These are phyloP conservation scores for Cyberlindnera maclurae DNA, from an alignment of 805 yeast species.

Conservation along the genomic window DNA sequence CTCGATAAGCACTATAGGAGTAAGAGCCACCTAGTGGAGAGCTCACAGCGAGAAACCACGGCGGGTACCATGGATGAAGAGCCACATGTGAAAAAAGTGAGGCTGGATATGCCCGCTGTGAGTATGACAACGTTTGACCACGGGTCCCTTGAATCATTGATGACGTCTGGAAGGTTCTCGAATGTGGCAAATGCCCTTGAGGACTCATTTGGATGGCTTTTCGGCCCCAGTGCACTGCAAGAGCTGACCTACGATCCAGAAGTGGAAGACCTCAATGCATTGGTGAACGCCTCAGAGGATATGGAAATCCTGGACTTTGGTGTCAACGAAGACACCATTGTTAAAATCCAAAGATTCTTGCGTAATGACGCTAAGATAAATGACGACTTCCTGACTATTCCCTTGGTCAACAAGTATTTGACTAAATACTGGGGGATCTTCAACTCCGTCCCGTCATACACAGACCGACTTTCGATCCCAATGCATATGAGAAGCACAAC, in stretches of 20 bases:
- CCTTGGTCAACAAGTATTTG: slow-evolving; percentile 17
- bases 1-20: slow-evolving; percentile 23
- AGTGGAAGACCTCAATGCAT: not conserved
- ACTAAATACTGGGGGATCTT: slow-evolving; percentile 31
- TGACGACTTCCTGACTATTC: not conserved
- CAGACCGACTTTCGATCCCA: slow-evolving; percentile 25
- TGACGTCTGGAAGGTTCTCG: slow-evolving; percentile 8
- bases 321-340: slow-evolving; percentile 1
- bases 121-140: not conserved
- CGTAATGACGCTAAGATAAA: not conserved
- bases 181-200: slow-evolving; percentile 16
- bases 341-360: slow-evolving; percentile 1
- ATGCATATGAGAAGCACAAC: slow-evolving; percentile 2
- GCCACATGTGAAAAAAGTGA: too few species aligned
- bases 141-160: not conserved
- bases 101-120: not conserved
- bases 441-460: slow-evolving; percentile 34
- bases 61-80: too few species aligned
- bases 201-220: slow-evolving; percentile 22
- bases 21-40: not conserved
- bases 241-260: not conserved
- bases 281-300: not conserved
- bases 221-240: slow-evolving; percentile 10
- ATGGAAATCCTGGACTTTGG: slow-evolving; percentile 4
- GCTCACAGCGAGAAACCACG: not conserved